These are phyloP conservation scores for Garcia nutans DNA, from an alignment of 345 rosid genomes.

Conservation along the genomic window DNA sequence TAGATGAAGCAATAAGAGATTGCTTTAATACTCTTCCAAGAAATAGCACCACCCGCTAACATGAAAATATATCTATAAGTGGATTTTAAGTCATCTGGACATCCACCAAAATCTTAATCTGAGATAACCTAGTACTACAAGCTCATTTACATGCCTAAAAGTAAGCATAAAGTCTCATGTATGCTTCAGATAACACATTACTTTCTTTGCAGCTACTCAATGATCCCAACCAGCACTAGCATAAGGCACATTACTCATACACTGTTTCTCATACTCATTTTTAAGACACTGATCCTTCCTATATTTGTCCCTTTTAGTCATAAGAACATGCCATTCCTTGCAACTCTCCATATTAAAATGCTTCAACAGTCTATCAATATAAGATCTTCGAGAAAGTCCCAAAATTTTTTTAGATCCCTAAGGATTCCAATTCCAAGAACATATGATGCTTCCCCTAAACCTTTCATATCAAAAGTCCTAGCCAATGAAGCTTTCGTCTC, in stretches of 20 bases:
- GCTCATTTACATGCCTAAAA: too few relatives aligned
- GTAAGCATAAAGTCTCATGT: background rate
- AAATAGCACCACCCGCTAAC: background rate
- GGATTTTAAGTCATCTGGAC: background rate
- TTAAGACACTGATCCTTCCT: background rate
- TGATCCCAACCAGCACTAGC: background rate
- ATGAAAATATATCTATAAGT: background rate
- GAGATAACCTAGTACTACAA: background rate
- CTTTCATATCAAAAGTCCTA: too few relatives aligned
- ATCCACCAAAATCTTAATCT: background rate
- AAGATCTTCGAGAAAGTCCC: background rate
- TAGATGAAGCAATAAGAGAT: background rate
- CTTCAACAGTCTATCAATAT: background rate
- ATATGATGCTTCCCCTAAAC: background rate
- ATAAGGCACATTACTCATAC: background rate
- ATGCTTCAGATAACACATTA: background rate
- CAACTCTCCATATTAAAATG: background rate
- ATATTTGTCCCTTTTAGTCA: background rate
- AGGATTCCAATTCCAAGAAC: background rate
- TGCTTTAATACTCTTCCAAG: background rate
- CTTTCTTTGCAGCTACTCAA: background rate
- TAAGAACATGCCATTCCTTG: background rate
- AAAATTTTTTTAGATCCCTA: background rate
- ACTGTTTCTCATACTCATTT: background rate
- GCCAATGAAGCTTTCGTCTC: background rate